Percentiles rank a stretch among this genome's conserved stretches.
phyloP scores from a whole-genome alignment of 2,329 filamentous ascomycete genomes.

The Claviceps pusilla region DNA sequence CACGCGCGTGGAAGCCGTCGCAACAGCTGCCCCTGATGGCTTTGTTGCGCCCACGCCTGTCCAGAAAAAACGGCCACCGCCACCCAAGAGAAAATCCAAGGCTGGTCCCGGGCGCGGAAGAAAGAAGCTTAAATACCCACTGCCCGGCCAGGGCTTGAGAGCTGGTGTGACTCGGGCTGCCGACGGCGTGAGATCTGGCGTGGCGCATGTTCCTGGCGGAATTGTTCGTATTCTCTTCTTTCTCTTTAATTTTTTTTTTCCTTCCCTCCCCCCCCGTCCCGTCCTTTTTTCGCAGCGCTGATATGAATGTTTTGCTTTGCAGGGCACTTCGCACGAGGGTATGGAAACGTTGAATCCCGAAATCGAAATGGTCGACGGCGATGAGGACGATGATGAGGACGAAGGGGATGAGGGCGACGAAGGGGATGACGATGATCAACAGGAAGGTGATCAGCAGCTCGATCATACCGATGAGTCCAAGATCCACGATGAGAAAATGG shows the following conservation, averaged over 20 bases:
- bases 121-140: constrained; percentile 55
- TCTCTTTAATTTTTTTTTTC: no score
- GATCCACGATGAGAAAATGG: constrained; percentile 23
- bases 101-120: constrained; percentile 59
- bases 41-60: constrained; percentile 28
- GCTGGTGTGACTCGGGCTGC: constrained; percentile 16
- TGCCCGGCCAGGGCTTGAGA: constrained; percentile 21
- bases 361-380: constrained; percentile 38
- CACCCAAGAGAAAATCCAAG: constrained; percentile 68
- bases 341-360: constrained; percentile 31
- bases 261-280: no score
- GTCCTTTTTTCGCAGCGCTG: not conserved
- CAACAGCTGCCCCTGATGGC: constrained; percentile 41
- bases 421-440: constrained; percentile 32
- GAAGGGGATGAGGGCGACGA: constrained; percentile 26
- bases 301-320: not conserved
- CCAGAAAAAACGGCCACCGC: constrained; percentile 49
- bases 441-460: constrained; percentile 31
- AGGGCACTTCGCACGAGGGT: constrained; percentile 29
- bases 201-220: constrained; percentile 22
- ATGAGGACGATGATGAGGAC: constrained; percentile 28
- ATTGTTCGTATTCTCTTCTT: constrained; percentile 19
- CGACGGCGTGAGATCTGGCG: constrained; percentile 24
- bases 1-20: constrained; percentile 39
- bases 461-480: constrained; percentile 26